Evolutionary conservation across 139 green algal species (phyloP).

Genomic region (Edaphochlamys debaryana): DNA sequence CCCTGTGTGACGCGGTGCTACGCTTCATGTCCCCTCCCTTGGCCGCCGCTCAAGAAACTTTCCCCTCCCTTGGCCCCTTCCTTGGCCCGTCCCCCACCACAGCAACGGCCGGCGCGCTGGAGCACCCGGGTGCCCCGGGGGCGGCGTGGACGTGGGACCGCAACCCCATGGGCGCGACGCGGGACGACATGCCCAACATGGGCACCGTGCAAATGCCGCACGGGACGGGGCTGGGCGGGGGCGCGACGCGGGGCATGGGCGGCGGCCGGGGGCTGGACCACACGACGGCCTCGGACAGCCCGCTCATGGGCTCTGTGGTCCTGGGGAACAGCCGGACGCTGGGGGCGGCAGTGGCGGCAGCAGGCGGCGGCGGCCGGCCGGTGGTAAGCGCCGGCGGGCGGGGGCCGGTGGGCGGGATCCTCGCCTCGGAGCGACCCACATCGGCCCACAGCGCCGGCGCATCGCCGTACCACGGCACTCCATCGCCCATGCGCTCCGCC

Average conservation of each 20-base stretch:
- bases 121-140: too few species aligned
- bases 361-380: not conserved
- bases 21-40: too few species aligned
- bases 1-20: too few species aligned
- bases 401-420: not conserved
- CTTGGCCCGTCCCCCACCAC: too few species aligned
- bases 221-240: not conserved
- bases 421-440: not conserved
- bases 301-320: conserved; percentile 30
- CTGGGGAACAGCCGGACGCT: conserved; percentile 14
- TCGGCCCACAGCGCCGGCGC: not conserved
- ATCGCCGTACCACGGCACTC: not conserved
- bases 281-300: conserved; percentile 31
- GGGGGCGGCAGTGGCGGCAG: not conserved
- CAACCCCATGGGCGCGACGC: too few species aligned
- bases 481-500: too few species aligned
- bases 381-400: too few species aligned
- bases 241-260: too few species aligned
- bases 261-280: not conserved
- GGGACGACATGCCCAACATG: conserved; percentile 52
- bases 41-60: too few species aligned
- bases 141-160: not conserved
- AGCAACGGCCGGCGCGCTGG: conserved; percentile 10
- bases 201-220: conserved; percentile 35
- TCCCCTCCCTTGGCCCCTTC: too few species aligned